Conservation (phyloP, 257 asterid genomes). For the Nicotiana attenuata region DNA sequence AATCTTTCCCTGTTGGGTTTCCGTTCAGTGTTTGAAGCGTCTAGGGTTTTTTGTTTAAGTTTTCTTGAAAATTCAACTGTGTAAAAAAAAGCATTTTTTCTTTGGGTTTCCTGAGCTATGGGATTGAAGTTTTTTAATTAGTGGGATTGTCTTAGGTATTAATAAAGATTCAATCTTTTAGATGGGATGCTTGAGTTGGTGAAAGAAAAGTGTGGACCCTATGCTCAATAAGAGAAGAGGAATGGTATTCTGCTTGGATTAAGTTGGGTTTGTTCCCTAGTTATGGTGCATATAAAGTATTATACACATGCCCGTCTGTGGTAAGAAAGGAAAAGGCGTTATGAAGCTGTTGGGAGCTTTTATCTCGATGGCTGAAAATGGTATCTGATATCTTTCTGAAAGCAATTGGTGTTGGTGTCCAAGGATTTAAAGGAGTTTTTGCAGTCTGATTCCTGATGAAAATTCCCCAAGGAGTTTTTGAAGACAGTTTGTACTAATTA, state of each 20-base stretch:
- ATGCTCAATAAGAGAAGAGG: constrained; percentile 52
- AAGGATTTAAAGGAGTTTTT: constrained; percentile 87
- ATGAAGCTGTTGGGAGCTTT: constrained; percentile 53
- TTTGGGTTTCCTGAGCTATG: neutral
- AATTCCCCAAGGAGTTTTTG: constrained; percentile 81
- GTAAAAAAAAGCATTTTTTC: too few species aligned
- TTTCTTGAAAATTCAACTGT: neutral
- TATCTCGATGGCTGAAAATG: constrained; percentile 64
- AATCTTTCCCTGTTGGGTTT: constrained; percentile 16
- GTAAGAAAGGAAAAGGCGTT: constrained; percentile 52
- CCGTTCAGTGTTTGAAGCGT: constrained; percentile 29
- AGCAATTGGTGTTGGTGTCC: constrained; percentile 50
- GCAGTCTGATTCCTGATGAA: constrained; percentile 70
- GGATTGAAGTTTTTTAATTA: neutral
- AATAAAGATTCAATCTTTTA: constrained; percentile 5
- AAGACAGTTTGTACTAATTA: constrained; percentile 80
- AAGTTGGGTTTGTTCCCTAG: constrained; percentile 68
- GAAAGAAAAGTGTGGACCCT: constrained; percentile 46
- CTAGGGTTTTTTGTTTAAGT: constrained; percentile 10
- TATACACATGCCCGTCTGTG: constrained; percentile 68
- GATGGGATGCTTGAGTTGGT: constrained; percentile 63
- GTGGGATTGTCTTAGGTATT: neutral
- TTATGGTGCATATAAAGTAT: constrained; percentile 65
- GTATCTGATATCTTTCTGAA: constrained; percentile 77
- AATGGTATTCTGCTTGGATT: constrained; percentile 63